Evolutionary conservation across 441 rosid species (phyloP).

Genomic region (Populus hybrid): DNA sequence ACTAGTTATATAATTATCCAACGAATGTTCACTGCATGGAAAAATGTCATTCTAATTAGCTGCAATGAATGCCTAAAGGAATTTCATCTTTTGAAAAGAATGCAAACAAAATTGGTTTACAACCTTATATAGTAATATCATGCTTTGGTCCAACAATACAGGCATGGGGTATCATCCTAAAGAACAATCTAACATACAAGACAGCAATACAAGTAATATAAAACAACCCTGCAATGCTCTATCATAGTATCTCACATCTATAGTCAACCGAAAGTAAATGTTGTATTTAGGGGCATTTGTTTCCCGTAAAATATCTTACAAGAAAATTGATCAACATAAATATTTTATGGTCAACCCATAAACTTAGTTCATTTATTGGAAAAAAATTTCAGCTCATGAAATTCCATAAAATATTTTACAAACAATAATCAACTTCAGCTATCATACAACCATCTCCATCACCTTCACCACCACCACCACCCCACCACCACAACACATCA

Average conservation of each 20-base stretch:
- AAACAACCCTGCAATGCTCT: neutral
- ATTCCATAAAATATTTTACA: too few species aligned
- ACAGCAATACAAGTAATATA: neutral
- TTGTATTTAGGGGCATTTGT: too few species aligned
- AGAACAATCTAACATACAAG: neutral
- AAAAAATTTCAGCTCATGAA: too few species aligned
- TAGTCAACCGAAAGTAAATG: neutral
- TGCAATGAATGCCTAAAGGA: neutral
- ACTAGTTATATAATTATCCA: neutral
- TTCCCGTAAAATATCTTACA: too few species aligned
- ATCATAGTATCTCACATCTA: neutral
- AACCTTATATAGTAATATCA: neutral
- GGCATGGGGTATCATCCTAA: neutral
- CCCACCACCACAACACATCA: neutral
- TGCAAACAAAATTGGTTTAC: neutral
- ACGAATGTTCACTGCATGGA: neutral
- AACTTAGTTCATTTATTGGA: too few species aligned
- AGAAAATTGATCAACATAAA: too few species aligned
- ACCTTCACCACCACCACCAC: neutral
- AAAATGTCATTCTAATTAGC: neutral
- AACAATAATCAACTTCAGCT: neutral
- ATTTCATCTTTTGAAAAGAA: neutral
- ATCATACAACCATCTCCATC: neutral
- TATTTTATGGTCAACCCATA: too few species aligned
- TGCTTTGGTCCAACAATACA: neutral